Percentiles rank a stretch among this genome's conserved stretches.
Evolutionary conservation across 2,329 filamentous ascomycete genomes (phyloP).

Genomic region (Pseudogymnoascus sp.): DNA sequence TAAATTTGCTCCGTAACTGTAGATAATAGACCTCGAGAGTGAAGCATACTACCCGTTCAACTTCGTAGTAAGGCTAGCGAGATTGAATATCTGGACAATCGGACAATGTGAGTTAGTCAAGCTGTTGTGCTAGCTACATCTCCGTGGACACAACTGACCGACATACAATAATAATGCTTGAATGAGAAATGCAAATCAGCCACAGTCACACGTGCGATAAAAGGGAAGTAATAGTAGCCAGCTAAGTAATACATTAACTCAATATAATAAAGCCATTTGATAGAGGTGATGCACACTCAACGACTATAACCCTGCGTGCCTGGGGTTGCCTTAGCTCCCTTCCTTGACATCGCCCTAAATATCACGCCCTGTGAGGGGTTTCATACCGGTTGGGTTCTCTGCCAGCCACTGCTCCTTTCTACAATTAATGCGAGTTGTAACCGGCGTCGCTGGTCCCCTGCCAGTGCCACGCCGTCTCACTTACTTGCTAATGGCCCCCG

Average conservation of each 20-base stretch:
- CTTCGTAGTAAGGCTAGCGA: neutral
- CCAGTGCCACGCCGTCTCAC: neutral
- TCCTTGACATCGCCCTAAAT: neutral
- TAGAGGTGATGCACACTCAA: neutral
- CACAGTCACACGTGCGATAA: neutral
- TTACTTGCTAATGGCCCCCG: neutral
- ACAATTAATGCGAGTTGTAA: constrained; percentile 3
- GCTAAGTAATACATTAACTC: neutral
- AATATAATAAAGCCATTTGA: neutral
- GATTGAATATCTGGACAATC: neutral
- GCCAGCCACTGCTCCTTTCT: neutral
- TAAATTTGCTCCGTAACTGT: neutral
- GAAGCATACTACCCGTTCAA: neutral
- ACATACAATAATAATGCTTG: neutral
- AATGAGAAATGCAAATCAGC: neutral
- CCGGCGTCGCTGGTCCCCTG: neutral
- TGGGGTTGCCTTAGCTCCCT: neutral
- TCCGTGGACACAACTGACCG: neutral
- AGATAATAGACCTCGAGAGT: neutral
- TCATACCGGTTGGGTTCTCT: neutral
- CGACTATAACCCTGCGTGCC: neutral
- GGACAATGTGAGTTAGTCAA: neutral
- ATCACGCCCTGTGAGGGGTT: neutral
- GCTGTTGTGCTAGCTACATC: neutral
- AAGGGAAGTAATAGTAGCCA: neutral